Evolutionary conservation across 1,284 basidiomycete genomes (phyloP), one percentile per base, ranked within the genome.

Genomic region (Xerocomus minutiporus): DNA sequence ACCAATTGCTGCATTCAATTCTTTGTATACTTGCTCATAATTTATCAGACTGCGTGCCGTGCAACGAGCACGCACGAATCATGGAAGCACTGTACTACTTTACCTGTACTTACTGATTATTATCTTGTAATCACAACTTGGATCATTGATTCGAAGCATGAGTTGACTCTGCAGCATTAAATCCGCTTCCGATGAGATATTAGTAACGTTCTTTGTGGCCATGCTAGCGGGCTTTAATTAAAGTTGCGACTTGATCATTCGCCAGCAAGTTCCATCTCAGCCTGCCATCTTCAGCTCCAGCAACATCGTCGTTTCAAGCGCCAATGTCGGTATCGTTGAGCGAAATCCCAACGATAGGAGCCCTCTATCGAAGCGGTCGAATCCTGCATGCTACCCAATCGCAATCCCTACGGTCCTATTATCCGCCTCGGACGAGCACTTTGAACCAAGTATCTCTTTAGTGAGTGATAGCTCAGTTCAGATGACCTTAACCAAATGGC

Each of bases 371-470:
- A 48, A 63, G 62, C 12, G 64, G 31, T 23, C 39, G 63, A 6
- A 61, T 62, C 8, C 63, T 81, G 35, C 64, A 59, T 23, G 57
- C 68, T 26, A 56, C 64, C 23, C 67, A 67, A n/a, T 40, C 54
- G 52, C 25, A 70, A n/a, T 46, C 51, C 26, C 23, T 23, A 12
- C 26, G 4, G 9, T 38, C 38, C 6, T 31, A 62, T 23, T 76
- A 76, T 66, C 63, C 72, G 44, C 57, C 72, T 26, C 20, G 66
- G 73, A 34, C 59, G 62, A 23, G 56, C 59, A 13, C 64, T 76
- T 29, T 87, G 56, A 75, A 80, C 46, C 74, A 76, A 45, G 71
- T 88, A 28, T 85, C 83, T 15, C 71, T 88, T 25, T 78, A 75
- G 86, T 88, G 60, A 72, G 83, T 75, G 12, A 31, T 23, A 5